Evolutionary conservation across 2,329 filamentous ascomycete species (phyloP).

Genomic region (Xylaria sp.): DNA sequence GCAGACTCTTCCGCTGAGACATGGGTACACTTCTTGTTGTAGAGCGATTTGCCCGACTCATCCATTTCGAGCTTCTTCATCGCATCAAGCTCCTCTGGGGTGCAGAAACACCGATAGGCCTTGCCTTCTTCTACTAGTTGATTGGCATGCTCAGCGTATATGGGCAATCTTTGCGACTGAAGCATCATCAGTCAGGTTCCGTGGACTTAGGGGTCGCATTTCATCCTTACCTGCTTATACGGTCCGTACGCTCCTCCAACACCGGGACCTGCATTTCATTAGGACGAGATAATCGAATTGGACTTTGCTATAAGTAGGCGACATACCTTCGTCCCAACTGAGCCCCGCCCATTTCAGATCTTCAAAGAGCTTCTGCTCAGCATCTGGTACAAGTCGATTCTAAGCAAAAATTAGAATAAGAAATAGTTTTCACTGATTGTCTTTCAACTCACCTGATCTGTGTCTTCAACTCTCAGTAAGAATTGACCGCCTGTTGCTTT

Average conservation of each 20-base stretch:
- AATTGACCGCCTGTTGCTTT: slow-evolving; percentile 86
- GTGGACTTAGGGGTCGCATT: background rate
- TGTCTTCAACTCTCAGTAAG: slow-evolving; percentile 87
- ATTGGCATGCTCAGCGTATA: slow-evolving; percentile 68
- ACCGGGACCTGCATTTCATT: slow-evolving; percentile 57
- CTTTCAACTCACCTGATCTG: slow-evolving; percentile 63
- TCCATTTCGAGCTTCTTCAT: slow-evolving; percentile 60
- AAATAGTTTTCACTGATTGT: background rate
- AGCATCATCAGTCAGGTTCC: slow-evolving; percentile 5
- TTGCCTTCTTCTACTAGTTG: slow-evolving; percentile 63
- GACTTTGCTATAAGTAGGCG: background rate
- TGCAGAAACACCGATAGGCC: slow-evolving; percentile 94
- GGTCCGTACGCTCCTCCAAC: slow-evolving; percentile 77
- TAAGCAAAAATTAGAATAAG: slow-evolving; percentile 33
- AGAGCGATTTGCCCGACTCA: slow-evolving; percentile 39
- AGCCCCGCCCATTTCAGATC: slow-evolving; percentile 87
- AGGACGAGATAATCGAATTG: slow-evolving; percentile 10
- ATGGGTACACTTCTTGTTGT: slow-evolving; percentile 63
- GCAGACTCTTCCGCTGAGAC: slow-evolving; percentile 64
- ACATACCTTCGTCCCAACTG: slow-evolving; percentile 81
- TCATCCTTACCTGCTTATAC: slow-evolving; percentile 64
- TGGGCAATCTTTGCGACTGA: slow-evolving; percentile 69
- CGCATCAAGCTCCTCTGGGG: slow-evolving; percentile 60
- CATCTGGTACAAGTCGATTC: slow-evolving; percentile 75
- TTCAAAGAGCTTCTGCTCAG: slow-evolving; percentile 69